Conservation (phyloP, 306 rosid species). For the Trifolium subterraneum region DNA sequence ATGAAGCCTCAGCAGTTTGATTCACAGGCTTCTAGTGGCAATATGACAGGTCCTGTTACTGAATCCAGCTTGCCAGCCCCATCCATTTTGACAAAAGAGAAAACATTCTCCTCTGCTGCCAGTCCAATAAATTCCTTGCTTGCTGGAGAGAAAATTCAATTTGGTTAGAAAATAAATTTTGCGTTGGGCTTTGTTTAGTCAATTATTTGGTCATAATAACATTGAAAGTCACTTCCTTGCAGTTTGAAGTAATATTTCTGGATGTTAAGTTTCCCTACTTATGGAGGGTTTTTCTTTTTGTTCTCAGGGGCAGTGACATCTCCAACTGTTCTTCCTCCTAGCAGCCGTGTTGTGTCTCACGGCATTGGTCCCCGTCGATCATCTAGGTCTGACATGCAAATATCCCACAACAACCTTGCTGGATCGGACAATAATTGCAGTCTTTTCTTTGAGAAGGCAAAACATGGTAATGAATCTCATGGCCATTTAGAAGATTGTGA, state of each 20-base stretch:
- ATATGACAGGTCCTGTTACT: constrained; percentile 55
- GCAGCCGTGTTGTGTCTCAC: constrained; percentile 60
- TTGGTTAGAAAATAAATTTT: constrained; percentile 66
- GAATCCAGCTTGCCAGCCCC: constrained; percentile 71
- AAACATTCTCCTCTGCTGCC: constrained; percentile 64
- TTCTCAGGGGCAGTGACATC: constrained; percentile 93
- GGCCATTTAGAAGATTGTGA: constrained; percentile 79
- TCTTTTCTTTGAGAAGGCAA: constrained; percentile 77
- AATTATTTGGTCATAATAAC: constrained; percentile 17
- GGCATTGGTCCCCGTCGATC: constrained; percentile 75
- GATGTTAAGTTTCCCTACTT: constrained; percentile 30
- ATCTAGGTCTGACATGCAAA: constrained; percentile 66
- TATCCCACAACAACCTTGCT: constrained; percentile 62
- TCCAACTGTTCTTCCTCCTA: constrained; percentile 81
- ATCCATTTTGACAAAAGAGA: constrained; percentile 78
- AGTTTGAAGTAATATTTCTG: constrained; percentile 28
- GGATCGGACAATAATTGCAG: constrained; percentile 69
- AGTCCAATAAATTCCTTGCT: constrained; percentile 90
- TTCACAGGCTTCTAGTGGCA: constrained; percentile 67
- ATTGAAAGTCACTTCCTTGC: constrained; percentile 1
- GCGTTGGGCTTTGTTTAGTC: constrained; percentile 24
- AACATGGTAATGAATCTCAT: constrained; percentile 61
- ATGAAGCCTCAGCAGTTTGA: constrained; percentile 89
- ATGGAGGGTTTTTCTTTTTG: constrained; percentile 24
- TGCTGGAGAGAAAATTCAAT: constrained; percentile 98